Evolutionary conservation across 371 early-diverging fungal genomes (phyloP), one percentile per base, ranked within the genome.

Genomic region (Circinella umbellata): DNA sequence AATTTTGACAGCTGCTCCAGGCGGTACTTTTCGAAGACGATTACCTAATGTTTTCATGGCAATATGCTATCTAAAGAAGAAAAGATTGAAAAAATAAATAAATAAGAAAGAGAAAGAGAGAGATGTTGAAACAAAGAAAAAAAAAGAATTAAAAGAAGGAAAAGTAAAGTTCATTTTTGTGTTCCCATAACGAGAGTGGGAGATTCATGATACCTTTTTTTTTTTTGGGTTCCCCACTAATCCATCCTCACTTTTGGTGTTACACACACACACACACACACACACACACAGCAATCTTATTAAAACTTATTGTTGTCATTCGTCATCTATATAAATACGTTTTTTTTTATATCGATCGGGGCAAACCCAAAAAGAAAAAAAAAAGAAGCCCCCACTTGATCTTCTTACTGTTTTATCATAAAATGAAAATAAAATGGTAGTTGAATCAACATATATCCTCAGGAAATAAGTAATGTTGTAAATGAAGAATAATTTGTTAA

Each of bases 1-100:
- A 49, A 83, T 38, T 61, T 78, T 74, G 61, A 80, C 76, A n/a
- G 78, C 77, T 18, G 83, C 76, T 10, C 61, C 68, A 17, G 83
- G 77, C 20, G 83, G 82, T 54, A 82, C 46, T 59, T 74, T 78
- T 20, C 81, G 74, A 46, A 79, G 54, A n/a, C 68, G 65, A 46
- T 72, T 71, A 47, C 83, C 68, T 10, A 82, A 66, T 55, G 73
- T 67, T 48, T 74, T 76, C 80, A 79, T 77, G 8, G 20, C 67
- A 27, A 46, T 18, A 67, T 20, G 0, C 38, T 17, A 38, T 47
- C 14, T 13, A 53, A 54, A 55, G 61, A 27, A 64, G 37, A 69
- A 38, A 38, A 59, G 53, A 59, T 48, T 51, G 53, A 61, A 18
- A 49, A 35, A 35, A 54, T 48, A 51, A 51, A 51, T 13, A 7